These are phyloP conservation scores for Petunia axillaris DNA, from an alignment of 257 asterid species.

Conservation along the genomic window DNA sequence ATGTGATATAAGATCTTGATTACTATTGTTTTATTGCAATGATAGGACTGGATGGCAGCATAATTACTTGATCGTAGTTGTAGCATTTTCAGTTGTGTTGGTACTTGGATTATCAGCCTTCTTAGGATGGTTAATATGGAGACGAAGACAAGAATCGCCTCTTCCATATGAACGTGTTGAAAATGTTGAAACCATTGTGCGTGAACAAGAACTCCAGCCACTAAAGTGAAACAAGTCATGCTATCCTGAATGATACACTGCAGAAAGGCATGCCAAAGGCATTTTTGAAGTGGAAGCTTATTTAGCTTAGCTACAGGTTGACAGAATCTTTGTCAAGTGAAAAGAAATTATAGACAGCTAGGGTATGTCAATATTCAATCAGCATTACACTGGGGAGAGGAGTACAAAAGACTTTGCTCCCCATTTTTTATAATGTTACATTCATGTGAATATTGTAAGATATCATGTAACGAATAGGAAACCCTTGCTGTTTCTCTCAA, in stretches of 20 bases:
- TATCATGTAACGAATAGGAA: conserved; percentile 13
- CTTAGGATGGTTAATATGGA: conserved; percentile 73
- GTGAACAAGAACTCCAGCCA: conserved; percentile 97
- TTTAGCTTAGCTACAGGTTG: conserved; percentile 24
- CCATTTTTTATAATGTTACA: conserved; percentile 16
- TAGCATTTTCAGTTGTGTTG: conserved; percentile 37
- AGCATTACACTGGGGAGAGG: neutral
- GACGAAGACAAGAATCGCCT: conserved; percentile 43
- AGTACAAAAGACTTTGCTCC: neutral
- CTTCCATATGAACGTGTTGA: conserved; percentile 80
- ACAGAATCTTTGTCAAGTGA: conserved; percentile 6
- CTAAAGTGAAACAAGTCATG: conserved; percentile 30
- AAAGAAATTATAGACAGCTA: conserved; percentile 10
- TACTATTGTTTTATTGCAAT: conserved; percentile 27
- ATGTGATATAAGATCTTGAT: conserved; percentile 6
- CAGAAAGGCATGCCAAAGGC: neutral
- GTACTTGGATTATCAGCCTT: conserved; percentile 56
- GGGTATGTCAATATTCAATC: conserved; percentile 2
- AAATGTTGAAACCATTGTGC: conserved; percentile 46
- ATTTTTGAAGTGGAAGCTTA: conserved; percentile 17
- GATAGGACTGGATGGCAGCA: conserved; percentile 67
- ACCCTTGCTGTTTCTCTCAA: neutral
- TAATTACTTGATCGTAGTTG: conserved; percentile 44
- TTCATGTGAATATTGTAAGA: conserved; percentile 28
- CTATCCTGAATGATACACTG: neutral